Base-by-base conservation (phyloP, 768 basidiomycete species). In the Mycena alexandri region DNA sequence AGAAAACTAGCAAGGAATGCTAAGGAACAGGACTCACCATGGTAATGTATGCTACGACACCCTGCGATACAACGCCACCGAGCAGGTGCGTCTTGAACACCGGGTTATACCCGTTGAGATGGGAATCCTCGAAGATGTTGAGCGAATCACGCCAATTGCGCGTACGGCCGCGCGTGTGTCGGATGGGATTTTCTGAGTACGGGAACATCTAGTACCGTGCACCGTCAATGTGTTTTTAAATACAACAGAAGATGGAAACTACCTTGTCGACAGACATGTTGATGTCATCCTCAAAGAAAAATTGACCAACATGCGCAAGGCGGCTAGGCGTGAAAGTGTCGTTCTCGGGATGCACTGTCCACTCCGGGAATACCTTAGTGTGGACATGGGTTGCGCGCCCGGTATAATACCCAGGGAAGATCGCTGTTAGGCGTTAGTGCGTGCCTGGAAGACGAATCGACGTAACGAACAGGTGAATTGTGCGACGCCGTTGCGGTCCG, bases 401-500 rank as follows among this genome's bases (percentile, higher is more conserved):
- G 1, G 84, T 86, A 71, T 87, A 88, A 69, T 88, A 88, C 0
- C 86, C 86, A 17, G 86, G 86, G 77, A 84, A 87, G 61, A 87
- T 86, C 2, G 81, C 85, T 86, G 17, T 44, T 17, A 4, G 29
- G 46, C 44, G 41, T 22, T 42, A 43, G 36, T 42, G 4, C 34
- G 33, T 21, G 41, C 41, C 48, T 44, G 25, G 14, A 46, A 22
- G 0, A 14, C 25, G 34, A 33, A 63, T 41, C 22, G 12, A 47
- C 38, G 56, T 33, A 17, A 78, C 83, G 36, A 71, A 86, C 85
- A 83, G 13, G 84, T 86, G 57, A 88, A 87, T 64, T 86, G 84
- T 0, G 80, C 83, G 10, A 88, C 85, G 25, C 86, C 86, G 61
- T 85, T 85, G 48, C 75, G 74, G 65, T 87, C 82, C 9, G 86